Evolutionary conservation across 345 rosid genomes (phyloP), one percentile per base, ranked within the genome.

Genomic region (Schrenkiella parvula): DNA sequence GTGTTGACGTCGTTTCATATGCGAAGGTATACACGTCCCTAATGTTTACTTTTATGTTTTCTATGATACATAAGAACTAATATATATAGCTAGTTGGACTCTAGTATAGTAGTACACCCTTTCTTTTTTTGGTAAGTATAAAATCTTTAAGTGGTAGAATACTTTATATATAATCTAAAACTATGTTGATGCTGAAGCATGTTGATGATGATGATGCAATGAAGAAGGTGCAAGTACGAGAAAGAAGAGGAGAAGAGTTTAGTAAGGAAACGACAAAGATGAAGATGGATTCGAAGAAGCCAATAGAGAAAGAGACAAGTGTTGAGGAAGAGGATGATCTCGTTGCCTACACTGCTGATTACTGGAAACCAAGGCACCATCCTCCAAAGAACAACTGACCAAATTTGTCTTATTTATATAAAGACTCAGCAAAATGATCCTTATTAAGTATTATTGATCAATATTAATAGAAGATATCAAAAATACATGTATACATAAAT

Each of bases 321-420:
- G 67, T 11, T 58, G 65, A 77, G 64, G 82, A 70, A 57, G 66
- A 78, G 4, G 77, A 70, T 34, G 88, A 81, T 64, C 83, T 88
- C 60, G 87, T 83, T n/a, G 87, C 87, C 70, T 86, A 80, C 68
- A 85, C 70, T 77, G 89, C 87, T 38, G 97, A 90, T 80, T 90
- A 90, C 72, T 84, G 78, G 82, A 39, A 78, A 47, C 86, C 92
- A 23, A 87, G 88, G 75, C 95, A 84, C 70, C 97, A 88, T 73
- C 95, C 97, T 38, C 95, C 97, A 23, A 88, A 85, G 83, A 84
- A 90, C 57, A 88, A 90, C 73, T 89, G 51, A 82, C 3, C 22
- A 28, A 8, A 15, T 25, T 39, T 23, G 43, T 25, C 21, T 31
- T 63, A 28, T 15, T 8, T 54, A 35, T 51, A 53, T 32, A 38